Evolutionary conservation across 805 yeast genomes (phyloP).

Genomic region (Ogataea paraovalis): DNA sequence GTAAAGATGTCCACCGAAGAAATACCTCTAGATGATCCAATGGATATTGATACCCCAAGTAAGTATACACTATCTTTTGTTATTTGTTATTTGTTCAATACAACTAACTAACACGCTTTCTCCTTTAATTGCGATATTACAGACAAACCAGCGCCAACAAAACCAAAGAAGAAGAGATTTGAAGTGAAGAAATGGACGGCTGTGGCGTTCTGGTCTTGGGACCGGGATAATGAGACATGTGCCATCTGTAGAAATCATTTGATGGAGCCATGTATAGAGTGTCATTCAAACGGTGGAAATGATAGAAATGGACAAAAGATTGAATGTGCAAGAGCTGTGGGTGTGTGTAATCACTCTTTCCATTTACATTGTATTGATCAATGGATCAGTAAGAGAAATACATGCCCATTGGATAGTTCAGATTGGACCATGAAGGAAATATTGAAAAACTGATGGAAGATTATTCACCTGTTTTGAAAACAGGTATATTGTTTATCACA

Average conservation of each 20-base stretch:
- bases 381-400: conserved; percentile 93
- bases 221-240: conserved; percentile 70
- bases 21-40: conserved; percentile 13
- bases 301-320: conserved; percentile 14
- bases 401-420: conserved; percentile 92
- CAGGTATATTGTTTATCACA: background rate
- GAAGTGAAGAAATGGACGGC: conserved; percentile 98
- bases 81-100: background rate
- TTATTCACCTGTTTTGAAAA: background rate
- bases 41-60: conserved; percentile 26
- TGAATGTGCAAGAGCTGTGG: conserved; percentile 91
- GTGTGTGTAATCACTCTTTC: conserved; percentile 96
- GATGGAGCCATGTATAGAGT: conserved; percentile 97
- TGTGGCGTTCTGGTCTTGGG: conserved; percentile 99
- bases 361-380: conserved; percentile 94
- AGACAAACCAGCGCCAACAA: conserved; percentile 17
- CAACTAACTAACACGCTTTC: conserved; percentile 6
- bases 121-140: background rate
- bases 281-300: conserved; percentile 65
- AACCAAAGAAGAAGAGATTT: conserved; percentile 61
- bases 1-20: conserved; percentile 10
- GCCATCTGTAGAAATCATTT: conserved; percentile 97
- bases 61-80: conserved; percentile 2
- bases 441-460: conserved; percentile 14
- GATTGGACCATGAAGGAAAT: conserved; percentile 59